Conservation (phyloP, 345 rosid genomes). For the Sonneratia alba region DNA sequence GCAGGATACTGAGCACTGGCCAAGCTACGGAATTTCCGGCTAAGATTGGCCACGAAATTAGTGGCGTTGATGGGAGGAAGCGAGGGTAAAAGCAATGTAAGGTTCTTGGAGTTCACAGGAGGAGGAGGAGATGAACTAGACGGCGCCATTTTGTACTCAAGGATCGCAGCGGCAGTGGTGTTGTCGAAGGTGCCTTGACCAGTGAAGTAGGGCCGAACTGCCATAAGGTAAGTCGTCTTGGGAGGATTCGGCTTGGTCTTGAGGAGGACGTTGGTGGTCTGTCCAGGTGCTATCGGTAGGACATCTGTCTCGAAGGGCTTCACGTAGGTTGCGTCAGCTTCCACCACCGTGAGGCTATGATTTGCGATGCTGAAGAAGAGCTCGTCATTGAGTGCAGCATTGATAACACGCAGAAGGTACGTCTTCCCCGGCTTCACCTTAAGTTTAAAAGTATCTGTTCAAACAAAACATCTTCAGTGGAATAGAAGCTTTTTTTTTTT, state of each 20-base stretch:
- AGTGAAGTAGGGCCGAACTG: slow-evolving; percentile 62
- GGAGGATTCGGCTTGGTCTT: slow-evolving; percentile 46
- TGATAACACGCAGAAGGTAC: slow-evolving; percentile 61
- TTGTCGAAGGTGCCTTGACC: slow-evolving; percentile 61
- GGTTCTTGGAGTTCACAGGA: slow-evolving; percentile 8
- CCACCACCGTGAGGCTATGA: slow-evolving; percentile 53
- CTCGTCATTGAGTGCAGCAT: slow-evolving; percentile 67
- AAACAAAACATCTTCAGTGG: neutral
- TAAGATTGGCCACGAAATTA: slow-evolving; percentile 30
- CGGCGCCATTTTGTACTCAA: slow-evolving; percentile 31
- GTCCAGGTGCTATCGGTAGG: slow-evolving; percentile 50
- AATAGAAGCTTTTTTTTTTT: no score
- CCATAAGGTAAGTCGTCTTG: slow-evolving; percentile 45
- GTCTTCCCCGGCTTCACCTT: slow-evolving; percentile 61
- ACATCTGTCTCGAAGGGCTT: slow-evolving; percentile 56
- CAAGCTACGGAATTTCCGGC: slow-evolving; percentile 43
- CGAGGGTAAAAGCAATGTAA: slow-evolving; percentile 25
- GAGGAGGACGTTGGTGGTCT: slow-evolving; percentile 63
- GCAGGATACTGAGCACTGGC: slow-evolving; percentile 38
- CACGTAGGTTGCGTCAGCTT: slow-evolving; percentile 66
- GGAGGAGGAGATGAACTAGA: neutral
- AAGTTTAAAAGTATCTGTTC: slow-evolving; percentile 49
- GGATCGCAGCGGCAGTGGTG: slow-evolving; percentile 54
- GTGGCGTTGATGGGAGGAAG: slow-evolving; percentile 60
- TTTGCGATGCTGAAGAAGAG: slow-evolving; percentile 72